Base-by-base conservation (phyloP, 169 alveolate genomes). In the Plasmodium relictum region DNA sequence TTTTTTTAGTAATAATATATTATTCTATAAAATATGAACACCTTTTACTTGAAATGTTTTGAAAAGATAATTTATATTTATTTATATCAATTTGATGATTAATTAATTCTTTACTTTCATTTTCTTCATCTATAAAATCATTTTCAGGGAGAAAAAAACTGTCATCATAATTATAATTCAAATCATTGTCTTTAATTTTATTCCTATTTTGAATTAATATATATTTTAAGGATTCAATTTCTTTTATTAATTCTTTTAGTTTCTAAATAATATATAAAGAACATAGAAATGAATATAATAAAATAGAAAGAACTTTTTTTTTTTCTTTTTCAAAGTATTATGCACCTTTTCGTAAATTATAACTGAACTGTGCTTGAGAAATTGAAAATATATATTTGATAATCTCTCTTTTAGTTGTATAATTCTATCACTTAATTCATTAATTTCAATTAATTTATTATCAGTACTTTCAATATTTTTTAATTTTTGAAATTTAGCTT, bases 161-260 rank as follows among this genome's bases (percentile, higher is more conserved):
- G 20, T 86, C 76, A 59, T 66, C 76, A 14, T 3, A 80, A 50
- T 50, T 86, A 26, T 1, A 18, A 31, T 59, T 58, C 22, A 68
- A n/a, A 3, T 52, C 44, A 24, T 14, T 26, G 8, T 22, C 66
- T 45, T 44, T 70, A 70, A 26, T 73, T 31, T 37, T 61, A 65
- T 59, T 86, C 22, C 22, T 48, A 50, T 86, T 69, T 52, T 86
- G 73, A 59, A 86, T 86, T 31, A 58, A 16, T 42, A 41, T 20
- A 26, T 71, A 56, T 86, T 86, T 86, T 71, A 86, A 59, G 16
- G 74, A 42, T 39, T 71, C 92, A 14, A 86, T 59, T 22, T 86
- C 92, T 39, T 86, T 86, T 59, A 70, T 56, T 48, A 86, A 39
- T 70, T 86, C 92, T 71, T 86, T 86, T 42, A 71, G 70, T 70